Evolutionary conservation across 345 rosid genomes (phyloP).

Genomic region (Alliaria petiolata): DNA sequence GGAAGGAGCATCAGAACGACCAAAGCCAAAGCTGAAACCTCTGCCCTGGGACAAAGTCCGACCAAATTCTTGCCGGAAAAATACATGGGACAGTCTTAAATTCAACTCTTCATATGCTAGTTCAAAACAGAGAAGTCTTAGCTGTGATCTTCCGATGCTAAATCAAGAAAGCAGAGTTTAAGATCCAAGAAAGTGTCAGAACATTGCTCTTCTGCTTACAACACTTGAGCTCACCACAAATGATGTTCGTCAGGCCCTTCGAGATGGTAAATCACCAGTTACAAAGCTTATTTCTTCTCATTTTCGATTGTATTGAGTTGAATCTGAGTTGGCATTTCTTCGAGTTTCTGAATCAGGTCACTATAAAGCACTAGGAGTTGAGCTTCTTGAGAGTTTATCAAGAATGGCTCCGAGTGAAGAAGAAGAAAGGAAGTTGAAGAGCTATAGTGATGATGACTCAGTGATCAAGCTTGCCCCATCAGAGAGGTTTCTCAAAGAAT

Average conservation of each 20-base stretch:
- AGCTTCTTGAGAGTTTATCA: slow-evolving; percentile 78
- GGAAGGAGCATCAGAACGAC: slow-evolving; percentile 44
- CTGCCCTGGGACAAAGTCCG: slow-evolving; percentile 96
- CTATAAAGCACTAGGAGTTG: slow-evolving; percentile 73
- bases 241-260: slow-evolving; percentile 73
- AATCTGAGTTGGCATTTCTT: neutral
- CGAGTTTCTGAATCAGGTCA: slow-evolving; percentile 48
- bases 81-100: slow-evolving; percentile 90
- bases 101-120: slow-evolving; percentile 60
- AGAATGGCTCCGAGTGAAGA: slow-evolving; percentile 85
- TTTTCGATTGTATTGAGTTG: neutral
- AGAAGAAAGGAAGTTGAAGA: slow-evolving; percentile 73
- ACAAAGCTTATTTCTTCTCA: neutral
- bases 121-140: slow-evolving; percentile 33
- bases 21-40: slow-evolving; percentile 79
- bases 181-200: slow-evolving; percentile 78
- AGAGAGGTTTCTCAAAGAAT: slow-evolving; percentile 32
- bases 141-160: slow-evolving; percentile 35
- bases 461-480: slow-evolving; percentile 37
- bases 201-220: slow-evolving; percentile 65
- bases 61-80: slow-evolving; percentile 78
- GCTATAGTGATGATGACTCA: slow-evolving; percentile 67
- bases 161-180: slow-evolving; percentile 68
- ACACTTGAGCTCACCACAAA: slow-evolving; percentile 73
- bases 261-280: slow-evolving; percentile 54